Conservation (phyloP, 2,329 filamentous ascomycete species). For the Diatrype stigma region DNA sequence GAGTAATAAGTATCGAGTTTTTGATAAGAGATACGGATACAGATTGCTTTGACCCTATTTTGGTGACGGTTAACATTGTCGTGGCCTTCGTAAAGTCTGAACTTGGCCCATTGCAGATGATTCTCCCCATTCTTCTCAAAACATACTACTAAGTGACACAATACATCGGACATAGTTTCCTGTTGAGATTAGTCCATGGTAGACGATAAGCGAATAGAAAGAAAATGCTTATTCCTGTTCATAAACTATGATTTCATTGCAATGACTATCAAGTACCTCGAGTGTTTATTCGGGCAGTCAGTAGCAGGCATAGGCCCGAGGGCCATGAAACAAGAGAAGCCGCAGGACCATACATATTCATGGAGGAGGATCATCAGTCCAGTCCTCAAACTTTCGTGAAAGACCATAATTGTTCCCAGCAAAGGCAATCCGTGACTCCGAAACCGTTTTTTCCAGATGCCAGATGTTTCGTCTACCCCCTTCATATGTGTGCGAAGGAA, state of each 20-base stretch:
- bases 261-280: not conserved
- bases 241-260: not conserved
- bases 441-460: conserved; percentile 1
- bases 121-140: too few species aligned
- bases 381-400: not conserved
- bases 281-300: not conserved
- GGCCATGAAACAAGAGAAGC: not conserved
- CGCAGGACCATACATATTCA: not conserved
- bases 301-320: not conserved
- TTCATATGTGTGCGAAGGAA: not conserved
- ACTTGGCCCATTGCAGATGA: too few species aligned
- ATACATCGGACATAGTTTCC: too few species aligned
- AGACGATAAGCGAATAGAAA: too few species aligned
- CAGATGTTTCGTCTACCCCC: not conserved
- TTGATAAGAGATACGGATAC: too few species aligned
- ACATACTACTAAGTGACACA: too few species aligned
- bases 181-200: too few species aligned
- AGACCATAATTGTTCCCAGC: not conserved
- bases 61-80: too few species aligned
- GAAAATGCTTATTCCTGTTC: not conserved
- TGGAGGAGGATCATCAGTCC: not conserved
- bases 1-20: too few species aligned
- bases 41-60: too few species aligned
- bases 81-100: too few species aligned
- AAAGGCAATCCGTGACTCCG: conserved; percentile 1